phyloP scores from a whole-genome alignment of 176 grass and related monocot genomes.

The Bothriochloa decipiens region DNA sequence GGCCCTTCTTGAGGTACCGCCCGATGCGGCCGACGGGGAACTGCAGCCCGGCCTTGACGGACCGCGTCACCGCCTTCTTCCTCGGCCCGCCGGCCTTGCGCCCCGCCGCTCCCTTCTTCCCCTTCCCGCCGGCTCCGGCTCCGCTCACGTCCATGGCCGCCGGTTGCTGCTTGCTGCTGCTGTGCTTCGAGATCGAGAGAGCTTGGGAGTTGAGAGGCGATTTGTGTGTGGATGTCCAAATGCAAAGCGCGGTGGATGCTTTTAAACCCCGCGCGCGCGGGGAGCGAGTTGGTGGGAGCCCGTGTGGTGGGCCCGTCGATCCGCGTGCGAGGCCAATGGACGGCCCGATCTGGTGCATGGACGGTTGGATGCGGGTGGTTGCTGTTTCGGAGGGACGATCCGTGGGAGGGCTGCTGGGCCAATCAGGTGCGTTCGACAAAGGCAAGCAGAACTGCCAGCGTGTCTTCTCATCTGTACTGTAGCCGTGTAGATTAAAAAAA shows the following conservation, averaged over 20 bases:
- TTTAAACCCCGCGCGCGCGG: not conserved
- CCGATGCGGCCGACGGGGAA: slow-evolving; percentile 59
- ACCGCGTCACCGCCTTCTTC: slow-evolving; percentile 41
- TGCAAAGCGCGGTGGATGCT: not conserved
- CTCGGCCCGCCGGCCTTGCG: slow-evolving; percentile 23
- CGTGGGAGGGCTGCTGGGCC: slow-evolving; percentile 22
- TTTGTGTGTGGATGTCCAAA: not conserved
- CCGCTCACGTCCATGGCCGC: not conserved
- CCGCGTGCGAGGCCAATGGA: not conserved
- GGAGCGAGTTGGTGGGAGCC: slow-evolving; percentile 26
- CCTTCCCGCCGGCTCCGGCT: slow-evolving; percentile 4
- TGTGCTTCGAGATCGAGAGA: not conserved
- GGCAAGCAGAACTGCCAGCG: not conserved
- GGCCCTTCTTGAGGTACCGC: slow-evolving; percentile 52
- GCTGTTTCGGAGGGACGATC: not conserved
- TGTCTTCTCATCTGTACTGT: not conserved
- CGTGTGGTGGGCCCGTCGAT: slow-evolving; percentile 31
- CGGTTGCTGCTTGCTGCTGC: too few species aligned
- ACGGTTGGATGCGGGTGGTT: slow-evolving; percentile 37
- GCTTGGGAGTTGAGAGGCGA: not conserved
- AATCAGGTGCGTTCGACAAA: slow-evolving; percentile 34
- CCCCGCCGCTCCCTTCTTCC: slow-evolving; percentile 35
- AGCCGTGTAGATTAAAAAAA: too few species aligned
- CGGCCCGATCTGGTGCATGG: not conserved
- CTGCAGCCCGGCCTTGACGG: slow-evolving; percentile 55